Conservation (phyloP, 768 basidiomycete genomes). For the Phylloporus rhodoxanthus region DNA sequence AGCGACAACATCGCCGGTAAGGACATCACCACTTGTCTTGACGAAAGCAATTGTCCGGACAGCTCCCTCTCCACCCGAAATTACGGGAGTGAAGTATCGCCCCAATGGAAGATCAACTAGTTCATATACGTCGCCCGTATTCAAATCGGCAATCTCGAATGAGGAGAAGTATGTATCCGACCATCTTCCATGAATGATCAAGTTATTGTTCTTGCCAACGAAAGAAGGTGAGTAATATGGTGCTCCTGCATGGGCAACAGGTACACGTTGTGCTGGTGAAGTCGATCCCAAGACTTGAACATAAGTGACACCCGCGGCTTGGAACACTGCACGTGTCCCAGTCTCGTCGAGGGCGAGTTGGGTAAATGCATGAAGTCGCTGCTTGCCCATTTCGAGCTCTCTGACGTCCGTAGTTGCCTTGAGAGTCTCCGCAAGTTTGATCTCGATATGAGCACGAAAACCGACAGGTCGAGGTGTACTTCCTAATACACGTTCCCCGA, state of each 20-base stretch:
- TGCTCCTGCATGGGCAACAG: slow-evolving; percentile 41
- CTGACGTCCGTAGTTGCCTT: slow-evolving; percentile 45
- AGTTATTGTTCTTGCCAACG: slow-evolving; percentile 31
- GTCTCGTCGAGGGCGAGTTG: slow-evolving; percentile 52
- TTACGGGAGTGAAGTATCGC: slow-evolving; percentile 55
- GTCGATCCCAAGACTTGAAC: slow-evolving; percentile 21
- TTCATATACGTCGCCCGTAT: slow-evolving; percentile 39
- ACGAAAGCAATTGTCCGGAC: slow-evolving; percentile 55
- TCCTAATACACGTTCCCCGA: slow-evolving; percentile 44
- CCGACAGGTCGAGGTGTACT: slow-evolving; percentile 44
- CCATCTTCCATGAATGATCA: slow-evolving; percentile 65
- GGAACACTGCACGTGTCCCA: slow-evolving; percentile 53
- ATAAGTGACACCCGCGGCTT: slow-evolving; percentile 51
- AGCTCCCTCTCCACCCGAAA: slow-evolving; percentile 40
- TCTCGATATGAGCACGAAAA: slow-evolving; percentile 60
- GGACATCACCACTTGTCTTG: slow-evolving; percentile 51
- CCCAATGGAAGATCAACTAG: slow-evolving; percentile 56
- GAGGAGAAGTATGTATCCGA: slow-evolving; percentile 56
- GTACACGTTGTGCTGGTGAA: slow-evolving; percentile 35
- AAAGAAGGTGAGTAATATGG: slow-evolving; percentile 69
- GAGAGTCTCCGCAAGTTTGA: slow-evolving; percentile 58
- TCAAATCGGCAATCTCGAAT: slow-evolving; percentile 58
- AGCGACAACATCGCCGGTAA: slow-evolving; percentile 61
- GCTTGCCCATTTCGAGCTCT: slow-evolving; percentile 47
- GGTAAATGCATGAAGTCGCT: slow-evolving; percentile 57